A percentile compares a stretch with the other conserved stretches of the same genome.
Evolutionary conservation across 1,284 basidiomycete species (phyloP).

Genomic region (Puccinia polysora): DNA sequence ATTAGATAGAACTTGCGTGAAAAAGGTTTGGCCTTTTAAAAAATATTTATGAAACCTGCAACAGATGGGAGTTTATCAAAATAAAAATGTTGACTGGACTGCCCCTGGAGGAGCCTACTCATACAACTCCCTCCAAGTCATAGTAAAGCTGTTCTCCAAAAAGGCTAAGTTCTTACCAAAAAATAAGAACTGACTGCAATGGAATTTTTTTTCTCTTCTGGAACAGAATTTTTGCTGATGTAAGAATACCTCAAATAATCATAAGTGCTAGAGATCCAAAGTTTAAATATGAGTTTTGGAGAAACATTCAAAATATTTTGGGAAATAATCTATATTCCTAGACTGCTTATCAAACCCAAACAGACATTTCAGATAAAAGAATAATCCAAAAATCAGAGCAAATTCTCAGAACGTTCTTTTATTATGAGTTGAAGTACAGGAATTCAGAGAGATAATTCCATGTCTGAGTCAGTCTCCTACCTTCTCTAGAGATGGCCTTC

Average conservation of each 20-base stretch:
- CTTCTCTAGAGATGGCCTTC: too few relatives aligned
- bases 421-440: too few relatives aligned
- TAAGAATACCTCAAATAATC: constrained; percentile 13
- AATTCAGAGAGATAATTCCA: too few relatives aligned
- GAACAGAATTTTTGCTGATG: constrained; percentile 15
- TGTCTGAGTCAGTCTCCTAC: too few relatives aligned
- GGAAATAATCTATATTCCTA: constrained; percentile 8
- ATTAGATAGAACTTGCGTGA: too few relatives aligned
- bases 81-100: too few relatives aligned
- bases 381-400: constrained; percentile 15
- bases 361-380: neutral
- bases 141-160: constrained; percentile 12
- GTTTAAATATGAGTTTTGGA: constrained; percentile 5
- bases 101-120: too few relatives aligned
- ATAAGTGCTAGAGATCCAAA: constrained; percentile 29
- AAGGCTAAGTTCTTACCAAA: constrained; percentile 7
- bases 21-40: too few relatives aligned
- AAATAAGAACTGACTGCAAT: constrained; percentile 11
- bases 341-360: constrained; percentile 21
- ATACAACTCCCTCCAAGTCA: neutral
- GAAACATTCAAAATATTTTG: neutral
- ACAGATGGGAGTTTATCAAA: too few relatives aligned
- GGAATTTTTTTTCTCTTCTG: constrained; percentile 15
- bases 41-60: too few relatives aligned
- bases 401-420: constrained; percentile 4